Percentiles rank a stretch among this genome's conserved stretches.
Conservation (phyloP, 345 rosid species). For the Syzygium aqueum region DNA sequence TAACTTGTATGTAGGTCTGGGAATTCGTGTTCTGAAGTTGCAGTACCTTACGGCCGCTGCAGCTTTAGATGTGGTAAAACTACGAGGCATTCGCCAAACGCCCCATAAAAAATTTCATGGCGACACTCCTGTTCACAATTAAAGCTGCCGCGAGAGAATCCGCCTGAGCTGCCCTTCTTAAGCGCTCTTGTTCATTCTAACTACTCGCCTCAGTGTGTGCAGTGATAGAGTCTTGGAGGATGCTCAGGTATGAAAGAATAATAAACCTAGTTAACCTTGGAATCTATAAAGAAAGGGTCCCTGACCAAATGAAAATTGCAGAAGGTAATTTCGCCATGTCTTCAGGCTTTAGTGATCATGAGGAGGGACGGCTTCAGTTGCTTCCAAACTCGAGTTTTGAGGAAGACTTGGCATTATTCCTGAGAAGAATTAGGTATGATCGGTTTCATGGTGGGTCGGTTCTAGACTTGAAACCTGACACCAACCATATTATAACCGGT, state of each 20-base stretch:
- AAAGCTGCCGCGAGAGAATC: not conserved
- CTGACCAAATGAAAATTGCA: not conserved
- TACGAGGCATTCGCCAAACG: not conserved
- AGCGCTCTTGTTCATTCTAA: not conserved
- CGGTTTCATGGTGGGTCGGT: no score
- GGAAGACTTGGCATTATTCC: not conserved
- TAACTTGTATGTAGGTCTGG: not conserved
- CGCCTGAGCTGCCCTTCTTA: not conserved
- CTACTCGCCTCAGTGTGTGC: rapidly evolving
- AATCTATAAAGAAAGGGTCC: not conserved
- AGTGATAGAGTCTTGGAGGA: not conserved
- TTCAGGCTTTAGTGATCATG: not conserved
- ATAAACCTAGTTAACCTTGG: not conserved
- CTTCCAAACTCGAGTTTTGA: not conserved
- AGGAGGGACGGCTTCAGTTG: not conserved
- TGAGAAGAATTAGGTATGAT: not conserved
- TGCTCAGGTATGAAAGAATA: not conserved
- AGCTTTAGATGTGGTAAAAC: not conserved
- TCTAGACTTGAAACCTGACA: no score
- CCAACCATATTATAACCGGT: no score
- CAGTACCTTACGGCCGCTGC: not conserved
- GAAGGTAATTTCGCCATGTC: not conserved
- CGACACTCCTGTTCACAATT: not conserved
- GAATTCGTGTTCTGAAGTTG: not conserved
- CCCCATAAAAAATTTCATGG: not conserved